Percentiles rank a stretch among this genome's conserved stretches.
These are phyloP conservation scores for Penicillium glabrum DNA, from an alignment of 2,329 filamentous ascomycete species.

Conservation along the genomic window DNA sequence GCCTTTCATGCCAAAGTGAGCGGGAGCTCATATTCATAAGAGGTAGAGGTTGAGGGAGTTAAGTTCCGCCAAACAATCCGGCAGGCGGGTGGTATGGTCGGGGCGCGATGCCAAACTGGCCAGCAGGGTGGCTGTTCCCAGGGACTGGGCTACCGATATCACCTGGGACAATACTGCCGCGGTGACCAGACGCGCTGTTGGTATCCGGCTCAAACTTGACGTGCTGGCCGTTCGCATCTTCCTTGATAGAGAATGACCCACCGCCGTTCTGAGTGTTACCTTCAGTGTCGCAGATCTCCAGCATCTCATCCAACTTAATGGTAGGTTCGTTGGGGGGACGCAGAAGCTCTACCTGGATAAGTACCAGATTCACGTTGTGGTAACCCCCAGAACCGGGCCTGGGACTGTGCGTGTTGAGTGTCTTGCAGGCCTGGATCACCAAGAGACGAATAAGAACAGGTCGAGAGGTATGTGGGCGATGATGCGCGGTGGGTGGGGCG, in stretches of 20 bases:
- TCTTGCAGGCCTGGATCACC: conserved; percentile 76
- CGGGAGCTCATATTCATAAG: background rate
- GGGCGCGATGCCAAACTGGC: conserved; percentile 35
- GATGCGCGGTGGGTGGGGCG: conserved; percentile 43
- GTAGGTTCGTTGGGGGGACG: conserved; percentile 58
- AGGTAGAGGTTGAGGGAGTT: conserved; percentile 6
- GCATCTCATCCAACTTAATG: conserved; percentile 66
- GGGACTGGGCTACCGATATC: conserved; percentile 69
- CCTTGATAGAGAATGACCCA: conserved; percentile 74
- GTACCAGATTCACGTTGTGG: conserved; percentile 65
- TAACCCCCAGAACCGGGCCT: conserved; percentile 59
- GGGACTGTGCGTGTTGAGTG: conserved; percentile 48
- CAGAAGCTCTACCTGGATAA: conserved; percentile 65
- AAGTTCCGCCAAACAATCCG: conserved; percentile 33
- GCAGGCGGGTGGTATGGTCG: conserved; percentile 41
- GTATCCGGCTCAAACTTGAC: conserved; percentile 56
- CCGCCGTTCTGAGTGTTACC: conserved; percentile 84
- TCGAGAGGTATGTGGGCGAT: conserved; percentile 59
- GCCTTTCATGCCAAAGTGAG: background rate
- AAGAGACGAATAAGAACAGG: conserved; percentile 69
- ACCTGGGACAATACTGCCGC: conserved; percentile 54
- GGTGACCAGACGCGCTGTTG: conserved; percentile 43
- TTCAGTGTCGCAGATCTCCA: conserved; percentile 86
- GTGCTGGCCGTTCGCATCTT: conserved; percentile 46
- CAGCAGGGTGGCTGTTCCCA: conserved; percentile 39